Conservation (phyloP, 768 basidiomycete genomes). For the Termitomyces bulborhizus region DNA sequence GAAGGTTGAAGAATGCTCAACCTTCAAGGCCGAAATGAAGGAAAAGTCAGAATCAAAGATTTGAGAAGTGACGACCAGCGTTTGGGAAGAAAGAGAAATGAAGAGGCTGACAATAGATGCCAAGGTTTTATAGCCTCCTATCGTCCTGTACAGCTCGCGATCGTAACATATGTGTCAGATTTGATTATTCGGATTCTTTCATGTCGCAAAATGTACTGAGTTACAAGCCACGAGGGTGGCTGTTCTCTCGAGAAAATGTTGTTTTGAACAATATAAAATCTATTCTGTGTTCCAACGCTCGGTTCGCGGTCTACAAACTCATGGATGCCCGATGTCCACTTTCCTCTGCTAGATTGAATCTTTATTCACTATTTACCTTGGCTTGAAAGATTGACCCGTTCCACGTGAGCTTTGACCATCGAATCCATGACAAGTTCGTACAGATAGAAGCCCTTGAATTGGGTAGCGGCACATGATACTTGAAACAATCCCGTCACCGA, state of each 20-base stretch:
- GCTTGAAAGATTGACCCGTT: no score
- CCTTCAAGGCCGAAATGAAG: slow-evolving; percentile 5
- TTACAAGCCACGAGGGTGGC: no score
- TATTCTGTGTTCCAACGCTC: background rate
- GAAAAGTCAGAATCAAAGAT: background rate
- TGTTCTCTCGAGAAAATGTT: no score
- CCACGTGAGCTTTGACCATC: background rate
- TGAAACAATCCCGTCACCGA: slow-evolving; percentile 49
- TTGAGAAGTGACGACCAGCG: slow-evolving; percentile 13
- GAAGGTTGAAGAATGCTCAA: background rate
- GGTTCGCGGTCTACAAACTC: no score
- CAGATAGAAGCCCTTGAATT: slow-evolving; percentile 17
- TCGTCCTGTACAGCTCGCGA: background rate
- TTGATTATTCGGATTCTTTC: background rate
- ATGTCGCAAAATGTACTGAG: no score
- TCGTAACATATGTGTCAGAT: background rate
- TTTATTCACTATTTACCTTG: no score
- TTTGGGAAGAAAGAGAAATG: slow-evolving; percentile 10
- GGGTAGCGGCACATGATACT: slow-evolving; percentile 27
- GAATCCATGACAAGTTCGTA: slow-evolving; percentile 1
- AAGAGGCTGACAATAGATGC: slow-evolving; percentile 11
- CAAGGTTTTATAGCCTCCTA: slow-evolving; percentile 3
- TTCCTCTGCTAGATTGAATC: no score
- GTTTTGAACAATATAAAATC: background rate
- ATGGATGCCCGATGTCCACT: no score